Evolutionary conservation across 2,329 filamentous ascomycete species (phyloP), one percentile per base, ranked within the genome.

Genomic region (Colletotrichum truncatum): DNA sequence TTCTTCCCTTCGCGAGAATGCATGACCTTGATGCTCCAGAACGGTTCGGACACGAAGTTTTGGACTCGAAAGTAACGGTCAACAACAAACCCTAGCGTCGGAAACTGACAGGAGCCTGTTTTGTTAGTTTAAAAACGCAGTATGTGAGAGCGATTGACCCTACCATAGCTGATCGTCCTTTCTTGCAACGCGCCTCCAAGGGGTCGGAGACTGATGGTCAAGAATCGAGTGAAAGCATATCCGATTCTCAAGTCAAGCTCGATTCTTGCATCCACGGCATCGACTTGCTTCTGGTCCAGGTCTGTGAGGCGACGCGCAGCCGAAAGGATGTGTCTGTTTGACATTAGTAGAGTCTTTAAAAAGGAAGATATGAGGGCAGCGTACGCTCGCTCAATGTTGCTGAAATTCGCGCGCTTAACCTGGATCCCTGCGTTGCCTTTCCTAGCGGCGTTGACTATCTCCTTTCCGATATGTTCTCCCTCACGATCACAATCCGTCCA

Each of bases 401-500:
- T 98, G 80, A 99, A 99, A 66, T 84, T 91, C 12, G 96, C 96
- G 71, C 96, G 87, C 74, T 93, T 96, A 62, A 98, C 87, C 67
- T 93, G 85, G 41, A 99, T 89, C 2, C 82, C 82, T 9, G 84
- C 78, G 68, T 98, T 98, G 9, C 87, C 90, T 72, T 89, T 89
- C 48, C 84, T 82, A 5, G 96, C 96, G 64, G 95, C 91, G 55
- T 92, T 87, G 45, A 93, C 90, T 66, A 99, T 95, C 76, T 99
- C 95, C 38, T 91, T 86, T 6, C 96, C 96, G 70, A 99, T 99
- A 74, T 98, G 92, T 77, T 99, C 96, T 34, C 96, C 96, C 83
- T 99, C 96, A 59, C 94, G 89, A 83, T 99, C 96, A 78, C 96
- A 98, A 84, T 99, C 96, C 1, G 96, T 99, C 96, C 96, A 99